Base-by-base conservation (phyloP, 345 rosid genomes). In the Kernera saxatilis region DNA sequence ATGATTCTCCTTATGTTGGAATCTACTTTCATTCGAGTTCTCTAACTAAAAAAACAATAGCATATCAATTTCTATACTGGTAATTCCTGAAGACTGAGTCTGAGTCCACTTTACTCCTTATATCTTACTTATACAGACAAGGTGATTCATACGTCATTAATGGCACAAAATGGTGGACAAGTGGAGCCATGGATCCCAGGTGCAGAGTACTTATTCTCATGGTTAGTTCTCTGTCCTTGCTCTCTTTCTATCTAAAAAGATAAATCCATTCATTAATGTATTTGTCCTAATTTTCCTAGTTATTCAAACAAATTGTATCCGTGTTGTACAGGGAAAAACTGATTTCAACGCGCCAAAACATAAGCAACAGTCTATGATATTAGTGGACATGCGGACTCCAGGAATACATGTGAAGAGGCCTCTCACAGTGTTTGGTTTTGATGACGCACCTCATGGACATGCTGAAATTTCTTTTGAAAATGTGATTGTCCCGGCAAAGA, bases 131-230 rank as follows among this genome's bases (percentile, higher is more conserved):
- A 36, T 79, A 67, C 75, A 94, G 99, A 82, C 81, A 86, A 74
- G 95, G 93, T 32, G 90, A 91, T 77, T 86, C 84, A 3, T 91
- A 91, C 60, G 61, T 91, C 54, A 88, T 94, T 69, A 94, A 88
- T 55, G 99, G 99, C 65, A 88, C 64, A 65, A 94, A 94, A 78
- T 94, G 99, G 99, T 94, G 99, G 99, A 91, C 99, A 33, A 94
- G 97, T 77, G 99, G 99, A 71, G 99, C 99, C 30, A 91, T 94
- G 99, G 99, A 94, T 84, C 99, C 97, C 7, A 91, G 99, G 74
- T 94, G 99, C 82, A 86, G 72, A 81, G 58, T 94, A 59, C 99
- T 94, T 76, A 86, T 94, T 62, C 87, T 94, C 77, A 94, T 94
- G 99, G 99, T 94, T 67, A 85, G 93, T 85, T 71, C 61, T 56